Base-by-base conservation (phyloP, 2,329 filamentous ascomycete species). In the Gaeumannomyces sp. region DNA sequence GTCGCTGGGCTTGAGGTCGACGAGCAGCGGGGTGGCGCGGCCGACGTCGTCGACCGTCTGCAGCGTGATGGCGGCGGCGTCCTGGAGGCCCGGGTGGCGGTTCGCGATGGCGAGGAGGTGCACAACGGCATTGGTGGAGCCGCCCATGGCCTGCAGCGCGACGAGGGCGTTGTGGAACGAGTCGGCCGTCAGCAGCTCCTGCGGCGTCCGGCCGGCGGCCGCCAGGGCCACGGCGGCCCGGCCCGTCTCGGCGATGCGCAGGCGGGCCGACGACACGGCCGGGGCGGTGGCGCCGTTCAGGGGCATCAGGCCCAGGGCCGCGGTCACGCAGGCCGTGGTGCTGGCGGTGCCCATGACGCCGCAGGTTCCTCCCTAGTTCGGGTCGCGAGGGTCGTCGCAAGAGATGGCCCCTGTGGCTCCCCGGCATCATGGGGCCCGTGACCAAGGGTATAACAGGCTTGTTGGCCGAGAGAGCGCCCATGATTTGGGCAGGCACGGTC, bases 271-370 rank as follows among this genome's bases (percentile, higher is more conserved):
- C 1, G 89, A 92, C 4, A 89, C 87, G 1, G 92, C 92, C 0
- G 92, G 90, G 0, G 90, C 92, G 0, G 90, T 90, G 0, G 91
- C 91, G 0, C 90, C 92, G 7, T 87, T 86, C 10, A 93, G 88
- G 0, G 93, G 82, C 66, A 91, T 89, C 69, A 96, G 81, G n/a
- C 92, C 92, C 70, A 96, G 87, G 0, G 87, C 91, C 67, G 92
- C 91, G 28, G 93, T 89, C 22, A 92, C 85, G 7, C 90, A 93
- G 1, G 91, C 90, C 91, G 96, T 94, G 2, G 92, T 96, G 72
- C 92, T 94, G 8, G 92, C 92, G 0, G 92, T 96, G 68, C 92
- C 95, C 92, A 96, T 96, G 25, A 93, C 92, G 60, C 92, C 92
- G 68, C 92, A 96, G 1, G 91, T 93, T 35, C 92, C 92, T 1